Base-by-base conservation (phyloP, 1,139 yeast species). In the Lodderomyces jiufengensis region DNA sequence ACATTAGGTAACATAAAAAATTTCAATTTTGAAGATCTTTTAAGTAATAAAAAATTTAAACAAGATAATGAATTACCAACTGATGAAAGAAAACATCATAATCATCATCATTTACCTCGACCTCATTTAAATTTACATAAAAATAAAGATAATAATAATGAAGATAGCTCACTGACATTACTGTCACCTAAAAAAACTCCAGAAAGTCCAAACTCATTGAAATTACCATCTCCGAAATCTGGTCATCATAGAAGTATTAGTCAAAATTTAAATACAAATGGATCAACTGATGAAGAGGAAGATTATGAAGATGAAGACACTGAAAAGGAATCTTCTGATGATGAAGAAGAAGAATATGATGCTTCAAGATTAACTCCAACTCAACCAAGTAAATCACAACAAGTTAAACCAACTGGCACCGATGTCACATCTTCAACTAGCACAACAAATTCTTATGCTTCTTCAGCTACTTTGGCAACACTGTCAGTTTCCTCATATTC, bases 21-120 rank as follows among this genome's bases (percentile, higher is more conserved):
- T n/a, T 38, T 39, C 2, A 48, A 39, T 34, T 35, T 27, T 18
- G 57, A 53, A 29, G 59, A 50, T 11, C 46, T 37, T 45, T 46
- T 30, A 52, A 36, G 40, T 8, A 32, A 28, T 9, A 34, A 29
- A 10, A 33, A 32, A 24, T 14, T 27, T 8, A 24, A 34, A 10
- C n/a, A 11, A 11, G 24, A 24, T 5, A 32, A 24, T 24, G 23
- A 18, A 7, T 18, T 7, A 18, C 20, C 20, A 18, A n/a, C n/a
- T n/a, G n/a, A n/a, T n/a, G n/a, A n/a, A n/a, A 18, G 12, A 30
- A 29, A 13, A 23, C 28, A 24, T 23, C 25, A 11, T 14, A 20
- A 14, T 11, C 29, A 23, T n/a, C 25, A 6, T 20, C 30, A 30
- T 16, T 27, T 21, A 18, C 37, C 14, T 5, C 38, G 18, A 11